These are phyloP conservation scores for Gossypium australe DNA, from an alignment of 345 rosid species.

Conservation along the genomic window DNA sequence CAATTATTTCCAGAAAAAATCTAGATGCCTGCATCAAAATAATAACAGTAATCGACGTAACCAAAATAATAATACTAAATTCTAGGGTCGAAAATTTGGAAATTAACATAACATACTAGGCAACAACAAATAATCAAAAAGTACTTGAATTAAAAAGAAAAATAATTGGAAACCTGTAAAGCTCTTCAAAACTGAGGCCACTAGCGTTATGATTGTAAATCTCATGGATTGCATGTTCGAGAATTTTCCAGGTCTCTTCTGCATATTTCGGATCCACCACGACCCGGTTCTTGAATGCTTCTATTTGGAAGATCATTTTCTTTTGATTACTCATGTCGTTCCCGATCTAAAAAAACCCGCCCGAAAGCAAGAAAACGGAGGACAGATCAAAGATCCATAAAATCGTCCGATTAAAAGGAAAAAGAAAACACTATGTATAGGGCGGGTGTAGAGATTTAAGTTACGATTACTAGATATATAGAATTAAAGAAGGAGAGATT, in stretches of 20 bases:
- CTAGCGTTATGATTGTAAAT: constrained; percentile 97
- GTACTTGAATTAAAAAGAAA: background rate
- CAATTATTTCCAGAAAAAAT: background rate
- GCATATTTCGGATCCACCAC: constrained; percentile 97
- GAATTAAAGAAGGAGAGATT: background rate
- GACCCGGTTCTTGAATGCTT: constrained; percentile 95
- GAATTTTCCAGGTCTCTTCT: constrained; percentile 93
- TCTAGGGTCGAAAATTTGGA: background rate
- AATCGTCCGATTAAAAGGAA: background rate
- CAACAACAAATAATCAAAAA: background rate
- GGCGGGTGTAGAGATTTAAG: background rate
- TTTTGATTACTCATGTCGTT: constrained; percentile 77
- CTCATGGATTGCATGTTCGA: constrained; percentile 94
- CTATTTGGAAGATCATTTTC: constrained; percentile 94
- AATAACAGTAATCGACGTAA: background rate
- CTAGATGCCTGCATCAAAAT: background rate
- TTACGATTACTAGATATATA: background rate
- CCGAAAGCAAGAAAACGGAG: constrained; percentile 6
- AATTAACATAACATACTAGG: background rate
- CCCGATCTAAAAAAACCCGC: background rate
- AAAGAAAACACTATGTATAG: no score
- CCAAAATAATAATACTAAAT: background rate
- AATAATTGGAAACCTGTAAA: constrained; percentile 52
- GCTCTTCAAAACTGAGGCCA: constrained; percentile 96
- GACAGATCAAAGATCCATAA: background rate